Conservation (phyloP, 768 basidiomycete genomes). For the Boletales sp. region DNA sequence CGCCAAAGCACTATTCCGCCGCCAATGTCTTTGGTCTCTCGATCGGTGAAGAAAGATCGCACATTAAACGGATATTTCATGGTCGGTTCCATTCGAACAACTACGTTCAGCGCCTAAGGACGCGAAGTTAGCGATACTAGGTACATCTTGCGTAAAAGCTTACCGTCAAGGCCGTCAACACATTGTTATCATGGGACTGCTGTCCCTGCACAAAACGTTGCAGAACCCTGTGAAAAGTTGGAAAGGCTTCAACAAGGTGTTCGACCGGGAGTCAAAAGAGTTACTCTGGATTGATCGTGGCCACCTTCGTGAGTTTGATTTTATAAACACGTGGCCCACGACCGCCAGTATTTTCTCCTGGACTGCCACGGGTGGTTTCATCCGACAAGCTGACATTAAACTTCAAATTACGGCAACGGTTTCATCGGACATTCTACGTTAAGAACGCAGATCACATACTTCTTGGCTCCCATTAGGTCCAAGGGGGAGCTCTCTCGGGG, state of each 20-base stretch:
- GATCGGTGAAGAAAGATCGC: conserved; percentile 67
- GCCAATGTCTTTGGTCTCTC: conserved; percentile 53
- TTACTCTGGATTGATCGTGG: conserved; percentile 57
- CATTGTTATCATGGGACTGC: conserved; percentile 65
- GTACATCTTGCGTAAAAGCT: conserved; percentile 8
- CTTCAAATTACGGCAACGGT: conserved; percentile 31
- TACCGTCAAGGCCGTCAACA: conserved; percentile 66
- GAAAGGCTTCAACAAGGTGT: conserved; percentile 5
- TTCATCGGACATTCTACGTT: background rate
- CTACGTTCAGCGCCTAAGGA: conserved; percentile 65
- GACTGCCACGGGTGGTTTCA: conserved; percentile 30
- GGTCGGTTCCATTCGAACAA: conserved; percentile 71
- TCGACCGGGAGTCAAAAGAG: conserved; percentile 19
- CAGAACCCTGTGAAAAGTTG: conserved; percentile 46
- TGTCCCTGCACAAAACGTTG: conserved; percentile 59
- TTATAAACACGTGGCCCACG: conserved; percentile 63
- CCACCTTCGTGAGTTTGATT: conserved; percentile 56
- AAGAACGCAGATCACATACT: conserved; percentile 31
- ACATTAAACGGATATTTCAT: conserved; percentile 67
- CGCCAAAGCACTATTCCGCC: conserved; percentile 69
- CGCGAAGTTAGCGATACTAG: background rate
- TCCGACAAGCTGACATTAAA: conserved; percentile 58
- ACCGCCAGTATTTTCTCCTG: conserved; percentile 31
- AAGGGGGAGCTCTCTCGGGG: conserved; percentile 58
- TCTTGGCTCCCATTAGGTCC: conserved; percentile 48